These are phyloP conservation scores for Marchantia paleacea DNA, from an alignment of 225 moss, liverwort and hornwort genomes.

Conservation along the genomic window DNA sequence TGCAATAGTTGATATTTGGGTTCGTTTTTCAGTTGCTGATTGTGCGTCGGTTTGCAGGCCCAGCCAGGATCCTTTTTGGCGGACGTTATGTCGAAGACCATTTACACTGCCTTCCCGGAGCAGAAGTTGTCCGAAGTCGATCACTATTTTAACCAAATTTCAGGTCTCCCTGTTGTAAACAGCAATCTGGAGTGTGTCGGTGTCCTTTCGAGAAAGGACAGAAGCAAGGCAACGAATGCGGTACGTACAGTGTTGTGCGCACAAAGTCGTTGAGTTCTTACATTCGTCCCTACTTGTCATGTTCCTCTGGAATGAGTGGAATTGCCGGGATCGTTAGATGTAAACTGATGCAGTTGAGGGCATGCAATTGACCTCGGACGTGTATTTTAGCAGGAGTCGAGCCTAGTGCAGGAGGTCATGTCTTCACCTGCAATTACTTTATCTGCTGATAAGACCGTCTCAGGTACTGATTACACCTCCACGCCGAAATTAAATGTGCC, in stretches of 20 bases:
- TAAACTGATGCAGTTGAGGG: too few species aligned
- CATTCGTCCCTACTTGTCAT: neutral
- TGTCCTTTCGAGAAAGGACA: constrained; percentile 85
- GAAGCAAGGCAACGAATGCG: constrained; percentile 45
- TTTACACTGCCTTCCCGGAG: constrained; percentile 64
- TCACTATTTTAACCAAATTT: constrained; percentile 57
- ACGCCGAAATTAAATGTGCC: neutral
- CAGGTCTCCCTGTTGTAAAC: constrained; percentile 86
- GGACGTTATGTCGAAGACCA: constrained; percentile 89
- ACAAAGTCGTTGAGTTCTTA: neutral
- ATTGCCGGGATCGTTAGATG: neutral
- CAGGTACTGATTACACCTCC: constrained; percentile 25
- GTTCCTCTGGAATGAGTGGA: neutral
- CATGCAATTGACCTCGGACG: neutral
- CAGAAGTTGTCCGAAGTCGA: constrained; percentile 66
- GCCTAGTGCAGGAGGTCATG: constrained; percentile 43
- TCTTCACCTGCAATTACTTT: constrained; percentile 52
- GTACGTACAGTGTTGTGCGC: constrained; percentile 34
- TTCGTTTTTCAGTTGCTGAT: neutral
- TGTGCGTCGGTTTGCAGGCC: constrained; percentile 42
- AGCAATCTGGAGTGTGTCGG: constrained; percentile 65
- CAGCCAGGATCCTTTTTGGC: constrained; percentile 84
- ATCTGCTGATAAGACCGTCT: constrained; percentile 57
- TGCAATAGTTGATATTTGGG: neutral
- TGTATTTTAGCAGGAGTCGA: constrained; percentile 28